Evolutionary conservation across 2,329 filamentous ascomycete genomes (phyloP).

Genomic region (Hymenoscyphus albidus): DNA sequence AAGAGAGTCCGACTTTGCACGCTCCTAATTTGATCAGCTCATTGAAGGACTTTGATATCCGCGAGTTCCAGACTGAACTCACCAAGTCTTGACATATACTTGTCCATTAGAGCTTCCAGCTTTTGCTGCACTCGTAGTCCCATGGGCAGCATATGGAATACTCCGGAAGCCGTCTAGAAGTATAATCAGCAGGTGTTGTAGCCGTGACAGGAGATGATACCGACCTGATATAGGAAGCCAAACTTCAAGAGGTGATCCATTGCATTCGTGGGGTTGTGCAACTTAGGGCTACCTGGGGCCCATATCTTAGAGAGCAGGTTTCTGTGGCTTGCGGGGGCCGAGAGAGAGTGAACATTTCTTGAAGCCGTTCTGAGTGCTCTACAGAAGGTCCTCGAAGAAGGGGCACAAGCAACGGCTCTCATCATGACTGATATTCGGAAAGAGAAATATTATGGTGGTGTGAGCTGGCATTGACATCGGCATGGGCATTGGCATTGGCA

Average conservation of each 20-base stretch:
- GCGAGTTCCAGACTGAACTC: slow-evolving; percentile 20
- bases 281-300: no score
- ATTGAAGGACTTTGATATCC: background rate
- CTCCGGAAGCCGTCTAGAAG: slow-evolving; percentile 71
- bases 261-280: no score
- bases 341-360: background rate
- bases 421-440: background rate
- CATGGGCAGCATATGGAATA: slow-evolving; percentile 88
- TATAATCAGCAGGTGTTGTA: background rate
- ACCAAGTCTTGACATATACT: slow-evolving; percentile 79
- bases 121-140: slow-evolving; percentile 86
- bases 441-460: no score
- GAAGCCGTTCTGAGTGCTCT: background rate
- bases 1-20: slow-evolving; percentile 77
- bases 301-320: background rate
- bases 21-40: slow-evolving; percentile 49
- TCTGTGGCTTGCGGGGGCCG: background rate
- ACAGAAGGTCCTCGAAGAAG: background rate
- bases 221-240: slow-evolving; percentile 69
- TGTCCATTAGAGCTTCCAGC: slow-evolving; percentile 78
- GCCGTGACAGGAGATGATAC: slow-evolving; percentile 17
- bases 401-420: background rate
- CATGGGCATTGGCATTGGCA: no score
- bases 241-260: slow-evolving; percentile 52
- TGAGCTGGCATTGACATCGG: no score